Conservation (phyloP, 768 basidiomycete species). For the Trametopsis cervina region DNA sequence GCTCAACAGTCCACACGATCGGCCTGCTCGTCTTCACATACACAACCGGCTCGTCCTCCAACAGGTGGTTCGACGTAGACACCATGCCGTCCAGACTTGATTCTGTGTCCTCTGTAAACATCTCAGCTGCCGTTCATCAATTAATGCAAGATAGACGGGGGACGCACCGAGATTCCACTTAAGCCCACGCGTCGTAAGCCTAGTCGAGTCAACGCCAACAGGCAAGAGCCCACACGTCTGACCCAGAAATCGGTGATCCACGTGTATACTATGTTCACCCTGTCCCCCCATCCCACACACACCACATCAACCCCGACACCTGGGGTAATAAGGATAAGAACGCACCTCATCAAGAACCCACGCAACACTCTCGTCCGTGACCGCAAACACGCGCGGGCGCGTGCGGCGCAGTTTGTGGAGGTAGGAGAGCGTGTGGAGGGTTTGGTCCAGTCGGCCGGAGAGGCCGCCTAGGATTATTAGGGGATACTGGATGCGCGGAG, state of each 20-base stretch:
- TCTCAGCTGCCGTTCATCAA: background rate
- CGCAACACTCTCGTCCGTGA: conserved; percentile 87
- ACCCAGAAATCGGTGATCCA: conserved; percentile 72
- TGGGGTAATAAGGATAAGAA: background rate
- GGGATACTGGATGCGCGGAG: too few species aligned
- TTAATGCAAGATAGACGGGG: too few species aligned
- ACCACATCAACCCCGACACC: background rate
- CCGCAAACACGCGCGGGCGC: conserved; percentile 56
- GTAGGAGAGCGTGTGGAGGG: conserved; percentile 80
- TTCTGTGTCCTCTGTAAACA: conserved; percentile 39
- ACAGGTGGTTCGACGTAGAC: conserved; percentile 91
- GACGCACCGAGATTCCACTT: conserved; percentile 82
- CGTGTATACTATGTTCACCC: conserved; percentile 77
- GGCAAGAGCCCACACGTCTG: conserved; percentile 94
- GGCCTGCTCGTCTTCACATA: conserved; percentile 73
- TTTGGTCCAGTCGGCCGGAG: conserved; percentile 90
- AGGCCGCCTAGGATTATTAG: conserved; percentile 86
- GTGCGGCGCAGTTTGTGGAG: conserved; percentile 70
- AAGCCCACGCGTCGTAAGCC: conserved; percentile 77
- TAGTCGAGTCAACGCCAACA: conserved; percentile 70
- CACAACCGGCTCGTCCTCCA: conserved; percentile 57
- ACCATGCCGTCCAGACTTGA: conserved; percentile 83
- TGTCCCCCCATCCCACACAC: too few species aligned
- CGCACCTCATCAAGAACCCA: conserved; percentile 76
- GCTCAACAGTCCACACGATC: conserved; percentile 87